Conservation (phyloP, 75 land plant genomes). For the Pseudotsuga menziesii region DNA sequence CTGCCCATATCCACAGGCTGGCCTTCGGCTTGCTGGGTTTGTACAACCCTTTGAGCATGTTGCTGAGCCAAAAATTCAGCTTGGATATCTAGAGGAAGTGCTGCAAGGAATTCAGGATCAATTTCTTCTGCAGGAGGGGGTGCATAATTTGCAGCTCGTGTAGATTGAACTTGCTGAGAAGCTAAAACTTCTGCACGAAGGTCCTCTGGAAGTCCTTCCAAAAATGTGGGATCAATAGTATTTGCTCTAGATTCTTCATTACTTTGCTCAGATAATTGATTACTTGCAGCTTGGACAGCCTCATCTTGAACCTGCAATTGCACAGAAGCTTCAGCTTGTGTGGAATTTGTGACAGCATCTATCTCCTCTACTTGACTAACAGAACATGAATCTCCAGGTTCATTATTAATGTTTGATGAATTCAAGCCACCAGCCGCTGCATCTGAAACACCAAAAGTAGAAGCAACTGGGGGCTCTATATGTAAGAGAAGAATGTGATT, state of each 20-base stretch:
- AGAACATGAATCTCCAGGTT: constrained; percentile 38
- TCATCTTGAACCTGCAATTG: constrained; percentile 17
- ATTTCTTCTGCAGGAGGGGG: constrained; percentile 81
- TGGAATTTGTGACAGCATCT: constrained; percentile 15
- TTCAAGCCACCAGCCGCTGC: constrained; percentile 11
- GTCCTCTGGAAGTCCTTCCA: constrained; percentile 94
- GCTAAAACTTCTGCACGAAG: constrained; percentile 94
- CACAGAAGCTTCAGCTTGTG: constrained; percentile 23
- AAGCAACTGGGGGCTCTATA: not conserved
- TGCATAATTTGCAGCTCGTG: constrained; percentile 36
- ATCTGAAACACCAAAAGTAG: constrained; percentile 14
- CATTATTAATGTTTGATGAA: constrained; percentile 36
- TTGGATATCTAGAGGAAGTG: constrained; percentile 96
- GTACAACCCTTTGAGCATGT: constrained; percentile 64
- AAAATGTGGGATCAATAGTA: constrained; percentile 88
- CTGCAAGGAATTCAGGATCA: constrained; percentile 98
- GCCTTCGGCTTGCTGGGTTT: constrained; percentile 70
- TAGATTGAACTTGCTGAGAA: constrained; percentile 72
- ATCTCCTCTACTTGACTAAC: constrained; percentile 29
- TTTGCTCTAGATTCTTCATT: constrained; percentile 43
- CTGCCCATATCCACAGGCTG: constrained; percentile 99
- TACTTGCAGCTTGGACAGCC: constrained; percentile 20
- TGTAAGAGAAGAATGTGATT: too few species aligned
- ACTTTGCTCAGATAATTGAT: constrained; percentile 15
- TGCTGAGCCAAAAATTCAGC: constrained; percentile 97